A percentile compares a stretch with the other conserved stretches of the same genome.
These are phyloP conservation scores for Coniella lustricola DNA, from an alignment of 2,329 filamentous ascomycete species.

Conservation along the genomic window DNA sequence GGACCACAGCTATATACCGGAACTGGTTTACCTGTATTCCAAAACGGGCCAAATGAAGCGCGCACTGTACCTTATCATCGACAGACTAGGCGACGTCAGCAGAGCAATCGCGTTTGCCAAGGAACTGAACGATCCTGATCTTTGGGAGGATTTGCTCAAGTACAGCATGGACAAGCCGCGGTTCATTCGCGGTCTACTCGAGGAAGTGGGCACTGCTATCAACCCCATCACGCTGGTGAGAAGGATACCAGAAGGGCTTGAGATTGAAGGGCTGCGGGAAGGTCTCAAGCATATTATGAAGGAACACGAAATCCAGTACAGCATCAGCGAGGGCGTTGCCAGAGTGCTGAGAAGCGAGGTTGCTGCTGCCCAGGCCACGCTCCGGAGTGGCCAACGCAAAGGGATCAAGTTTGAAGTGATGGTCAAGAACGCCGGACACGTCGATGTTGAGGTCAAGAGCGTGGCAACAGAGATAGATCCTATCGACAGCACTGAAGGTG, in stretches of 20 bases:
- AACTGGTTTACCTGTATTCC: constrained; percentile 91
- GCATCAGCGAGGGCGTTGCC: constrained; percentile 84
- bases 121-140: constrained; percentile 80
- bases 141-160: constrained; percentile 91
- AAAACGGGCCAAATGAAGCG: constrained; percentile 93
- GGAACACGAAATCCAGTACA: constrained; percentile 92
- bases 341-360: constrained; percentile 84
- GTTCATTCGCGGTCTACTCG: constrained; percentile 86
- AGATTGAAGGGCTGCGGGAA: constrained; percentile 84
- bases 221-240: constrained; percentile 85
- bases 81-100: constrained; percentile 82
- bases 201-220: constrained; percentile 90
- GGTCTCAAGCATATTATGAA: constrained; percentile 86
- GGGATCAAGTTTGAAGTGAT: constrained; percentile 84
- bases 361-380: constrained; percentile 68
- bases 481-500: constrained; percentile 8
- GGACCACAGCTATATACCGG: constrained; percentile 70
- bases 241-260: constrained; percentile 84
- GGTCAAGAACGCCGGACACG: constrained; percentile 34
- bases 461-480: constrained; percentile 23
- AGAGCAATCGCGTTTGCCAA: constrained; percentile 94
- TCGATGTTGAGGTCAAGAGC: constrained; percentile 37
- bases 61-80: constrained; percentile 87
- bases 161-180: constrained; percentile 97
- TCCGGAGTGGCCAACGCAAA: constrained; percentile 72